A percentile compares a stretch with the other conserved stretches of the same genome.
Conservation (phyloP, 805 yeast genomes). For the Kregervanrija fluxuum region DNA sequence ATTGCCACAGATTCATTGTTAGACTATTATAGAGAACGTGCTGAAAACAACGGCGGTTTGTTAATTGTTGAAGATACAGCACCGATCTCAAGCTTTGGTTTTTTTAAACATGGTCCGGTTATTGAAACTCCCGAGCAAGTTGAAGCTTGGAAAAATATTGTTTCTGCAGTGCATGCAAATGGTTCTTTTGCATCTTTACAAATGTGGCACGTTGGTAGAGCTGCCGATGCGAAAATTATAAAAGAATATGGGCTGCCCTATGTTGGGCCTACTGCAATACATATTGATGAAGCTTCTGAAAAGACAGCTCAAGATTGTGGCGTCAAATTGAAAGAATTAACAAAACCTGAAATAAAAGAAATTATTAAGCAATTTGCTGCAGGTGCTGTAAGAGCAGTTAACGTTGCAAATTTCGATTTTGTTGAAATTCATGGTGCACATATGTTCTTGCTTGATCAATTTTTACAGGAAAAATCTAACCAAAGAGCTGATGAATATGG, state of each 20-base stretch:
- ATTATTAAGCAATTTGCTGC: constrained; percentile 33
- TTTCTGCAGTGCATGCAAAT: constrained; percentile 43
- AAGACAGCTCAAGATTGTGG: constrained; percentile 27
- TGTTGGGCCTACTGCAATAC: constrained; percentile 33
- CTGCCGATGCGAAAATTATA: constrained; percentile 30
- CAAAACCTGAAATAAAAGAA: constrained; percentile 33
- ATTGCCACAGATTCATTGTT: constrained; percentile 40
- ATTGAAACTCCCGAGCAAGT: constrained; percentile 42
- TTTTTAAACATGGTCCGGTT: constrained; percentile 41
- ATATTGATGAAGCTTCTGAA: constrained; percentile 30
- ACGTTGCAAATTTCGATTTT: constrained; percentile 34
- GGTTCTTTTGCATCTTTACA: constrained; percentile 41
- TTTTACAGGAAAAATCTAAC: constrained; percentile 30
- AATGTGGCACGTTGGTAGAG: constrained; percentile 44
- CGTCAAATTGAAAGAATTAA: constrained; percentile 42
- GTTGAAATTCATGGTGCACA: constrained; percentile 37
- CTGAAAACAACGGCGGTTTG: constrained; percentile 51
- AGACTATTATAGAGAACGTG: constrained; percentile 50
- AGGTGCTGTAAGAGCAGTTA: constrained; percentile 35
- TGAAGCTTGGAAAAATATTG: constrained; percentile 41
- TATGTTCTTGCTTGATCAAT: constrained; percentile 34
- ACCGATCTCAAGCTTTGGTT: constrained; percentile 35
- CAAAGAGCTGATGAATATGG: constrained; percentile 37
- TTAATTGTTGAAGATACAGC: constrained; percentile 55
- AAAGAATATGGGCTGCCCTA: constrained; percentile 30